Evolutionary conservation across 345 rosid species (phyloP).

Genomic region (Gossypium raimondii): DNA sequence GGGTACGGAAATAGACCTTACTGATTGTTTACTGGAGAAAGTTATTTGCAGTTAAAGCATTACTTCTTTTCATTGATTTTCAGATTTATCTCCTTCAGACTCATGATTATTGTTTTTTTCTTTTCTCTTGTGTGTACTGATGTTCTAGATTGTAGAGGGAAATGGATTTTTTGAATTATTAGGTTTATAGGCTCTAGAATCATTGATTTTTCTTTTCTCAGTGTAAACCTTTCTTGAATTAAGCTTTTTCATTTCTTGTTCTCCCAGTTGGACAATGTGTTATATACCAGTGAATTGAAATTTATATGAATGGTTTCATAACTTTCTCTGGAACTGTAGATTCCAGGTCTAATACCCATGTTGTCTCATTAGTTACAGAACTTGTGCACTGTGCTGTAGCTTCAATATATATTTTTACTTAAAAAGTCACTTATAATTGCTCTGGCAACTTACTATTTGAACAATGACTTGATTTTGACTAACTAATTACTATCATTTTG

Average conservation of each 20-base stretch:
- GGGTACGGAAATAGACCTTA: not conserved
- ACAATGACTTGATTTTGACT: not conserved
- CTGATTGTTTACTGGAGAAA: not conserved
- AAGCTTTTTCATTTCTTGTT: not conserved
- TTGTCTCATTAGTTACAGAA: not conserved
- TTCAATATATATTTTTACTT: not conserved
- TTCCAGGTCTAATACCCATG: not conserved
- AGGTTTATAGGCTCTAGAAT: not conserved
- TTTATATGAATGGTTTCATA: not conserved
- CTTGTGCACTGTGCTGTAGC: not conserved
- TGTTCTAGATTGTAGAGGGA: not conserved
- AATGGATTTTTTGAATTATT: not conserved
- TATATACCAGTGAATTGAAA: not conserved
- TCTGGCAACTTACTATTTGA: not conserved
- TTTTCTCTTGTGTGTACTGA: not conserved
- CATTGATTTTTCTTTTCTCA: not conserved
- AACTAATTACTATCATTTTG: slow-evolving; percentile 14
- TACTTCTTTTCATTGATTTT: not conserved
- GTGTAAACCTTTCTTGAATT: not conserved
- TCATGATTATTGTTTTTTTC: not conserved
- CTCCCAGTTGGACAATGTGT: not conserved
- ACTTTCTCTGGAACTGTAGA: not conserved
- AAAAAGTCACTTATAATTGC: not conserved
- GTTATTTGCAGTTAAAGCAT: not conserved
- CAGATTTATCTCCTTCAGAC: not conserved